phyloP scores from a whole-genome alignment of 139 green algal genomes.

The Ostreobium quekettii region DNA sequence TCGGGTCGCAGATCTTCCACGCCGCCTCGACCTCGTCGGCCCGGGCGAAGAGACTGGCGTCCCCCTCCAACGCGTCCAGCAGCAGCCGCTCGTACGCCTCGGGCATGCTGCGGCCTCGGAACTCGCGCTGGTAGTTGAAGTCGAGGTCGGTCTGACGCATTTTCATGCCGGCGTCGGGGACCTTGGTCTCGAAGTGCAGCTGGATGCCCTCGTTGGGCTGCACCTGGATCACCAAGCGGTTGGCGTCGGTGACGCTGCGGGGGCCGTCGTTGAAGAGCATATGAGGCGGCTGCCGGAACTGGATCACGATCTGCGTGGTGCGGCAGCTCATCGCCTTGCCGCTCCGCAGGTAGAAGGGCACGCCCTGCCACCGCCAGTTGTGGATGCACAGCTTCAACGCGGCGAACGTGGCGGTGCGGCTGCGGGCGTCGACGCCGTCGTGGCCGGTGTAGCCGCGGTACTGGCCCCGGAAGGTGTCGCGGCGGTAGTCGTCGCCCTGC shows the following conservation, averaged over 20 bases:
- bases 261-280: no score
- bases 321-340: conserved; percentile 70
- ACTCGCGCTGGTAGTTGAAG: not conserved
- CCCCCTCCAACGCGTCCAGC: conserved; percentile 1
- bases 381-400: conserved; percentile 52
- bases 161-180: not conserved
- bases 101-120: not conserved
- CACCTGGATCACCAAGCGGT: not conserved
- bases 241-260: not conserved
- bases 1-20: conserved; percentile 5
- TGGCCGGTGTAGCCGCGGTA: conserved; percentile 66
- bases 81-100: conserved; percentile 9
- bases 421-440: conserved; percentile 50
- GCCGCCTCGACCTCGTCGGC: conserved; percentile 6
- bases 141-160: not conserved
- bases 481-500: conserved; percentile 20
- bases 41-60: not conserved
- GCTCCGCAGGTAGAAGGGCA: conserved; percentile 70
- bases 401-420: conserved; percentile 70
- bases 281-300: conserved; percentile 12
- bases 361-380: conserved; percentile 68
- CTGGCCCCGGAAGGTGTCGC: conserved; percentile 51
- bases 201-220: conserved; percentile 1
- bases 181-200: not conserved
- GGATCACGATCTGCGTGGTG: conserved; percentile 38